Conservation (phyloP, 139 green algal genomes). For the Chlamydomonas urium region DNA sequence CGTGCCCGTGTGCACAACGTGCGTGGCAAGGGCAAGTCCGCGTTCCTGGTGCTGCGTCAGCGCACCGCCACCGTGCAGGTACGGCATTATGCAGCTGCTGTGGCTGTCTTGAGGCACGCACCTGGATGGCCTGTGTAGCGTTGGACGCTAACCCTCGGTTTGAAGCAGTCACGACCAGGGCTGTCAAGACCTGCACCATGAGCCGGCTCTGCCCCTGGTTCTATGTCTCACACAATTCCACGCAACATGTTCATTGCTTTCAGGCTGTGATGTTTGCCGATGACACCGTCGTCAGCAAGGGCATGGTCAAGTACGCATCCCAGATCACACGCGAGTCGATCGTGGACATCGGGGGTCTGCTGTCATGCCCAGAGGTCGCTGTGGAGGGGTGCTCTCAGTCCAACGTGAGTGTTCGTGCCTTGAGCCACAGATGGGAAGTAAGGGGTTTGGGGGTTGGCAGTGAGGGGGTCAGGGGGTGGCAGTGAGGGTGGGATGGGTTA, state of each 20-base stretch:
- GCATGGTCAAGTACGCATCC: constrained; percentile 96
- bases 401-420: constrained; percentile 47
- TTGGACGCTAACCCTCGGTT: no score
- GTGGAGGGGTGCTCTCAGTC: constrained; percentile 83
- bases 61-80: constrained; percentile 81
- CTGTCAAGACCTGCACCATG: no score
- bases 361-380: constrained; percentile 51
- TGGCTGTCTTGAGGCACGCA: neutral
- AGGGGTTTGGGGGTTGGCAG: neutral
- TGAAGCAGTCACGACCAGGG: no score
- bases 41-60: constrained; percentile 92
- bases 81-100: no score
- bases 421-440: no score
- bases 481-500: no score
- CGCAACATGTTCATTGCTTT: no score
- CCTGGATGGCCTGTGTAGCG: no score
- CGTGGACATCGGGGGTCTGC: constrained; percentile 80
- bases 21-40: constrained; percentile 92
- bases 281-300: constrained; percentile 78
- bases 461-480: no score
- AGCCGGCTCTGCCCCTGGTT: no score
- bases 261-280: constrained; percentile 85
- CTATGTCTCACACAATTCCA: no score
- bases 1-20: constrained; percentile 81
- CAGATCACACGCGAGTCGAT: constrained; percentile 89